Conservation (phyloP, 2,329 filamentous ascomycete genomes). For the Verticillium isaacii region DNA sequence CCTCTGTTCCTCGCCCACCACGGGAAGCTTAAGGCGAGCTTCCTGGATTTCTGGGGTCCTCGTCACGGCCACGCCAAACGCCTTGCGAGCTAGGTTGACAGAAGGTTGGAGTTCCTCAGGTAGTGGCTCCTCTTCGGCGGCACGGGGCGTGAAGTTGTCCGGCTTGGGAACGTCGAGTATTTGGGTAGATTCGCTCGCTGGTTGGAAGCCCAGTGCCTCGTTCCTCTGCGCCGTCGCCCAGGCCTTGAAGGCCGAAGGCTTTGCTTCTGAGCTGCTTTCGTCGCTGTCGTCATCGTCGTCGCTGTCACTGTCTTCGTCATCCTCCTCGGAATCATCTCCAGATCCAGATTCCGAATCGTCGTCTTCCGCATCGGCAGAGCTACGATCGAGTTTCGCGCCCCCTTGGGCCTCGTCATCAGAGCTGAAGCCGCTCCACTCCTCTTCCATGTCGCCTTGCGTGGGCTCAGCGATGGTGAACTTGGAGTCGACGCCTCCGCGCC, state of each 20-base stretch:
- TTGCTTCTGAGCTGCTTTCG: slow-evolving; percentile 28
- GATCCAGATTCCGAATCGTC: slow-evolving; percentile 22
- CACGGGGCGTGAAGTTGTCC: slow-evolving; percentile 61
- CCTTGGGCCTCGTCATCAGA: slow-evolving; percentile 13
- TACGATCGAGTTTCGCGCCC: slow-evolving; percentile 1
- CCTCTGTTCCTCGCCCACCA: slow-evolving; percentile 91
- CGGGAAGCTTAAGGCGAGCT: slow-evolving; percentile 73
- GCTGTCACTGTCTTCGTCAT: slow-evolving; percentile 20
- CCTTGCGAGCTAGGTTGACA: slow-evolving; percentile 60
- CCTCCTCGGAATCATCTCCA: slow-evolving; percentile 19
- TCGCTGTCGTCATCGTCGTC: slow-evolving; percentile 25
- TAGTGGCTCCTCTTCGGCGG: slow-evolving; percentile 65
- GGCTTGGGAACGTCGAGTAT: slow-evolving; percentile 49
- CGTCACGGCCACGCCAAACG: slow-evolving; percentile 68
- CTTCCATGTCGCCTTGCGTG: slow-evolving; percentile 24
- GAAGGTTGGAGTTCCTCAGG: slow-evolving; percentile 62
- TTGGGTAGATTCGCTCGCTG: slow-evolving; percentile 36
- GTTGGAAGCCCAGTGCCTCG: slow-evolving; percentile 66
- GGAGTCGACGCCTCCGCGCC: slow-evolving; percentile 56
- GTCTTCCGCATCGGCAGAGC: slow-evolving; percentile 1
- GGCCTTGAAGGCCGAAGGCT: slow-evolving; percentile 74
- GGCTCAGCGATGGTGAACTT: slow-evolving; percentile 42
- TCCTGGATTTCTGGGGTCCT: slow-evolving; percentile 72
- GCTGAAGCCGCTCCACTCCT: slow-evolving; percentile 16
- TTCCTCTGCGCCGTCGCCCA: slow-evolving; percentile 90